Conservation (phyloP, 75 land plant genomes). For the Ceratopteris richardii region DNA sequence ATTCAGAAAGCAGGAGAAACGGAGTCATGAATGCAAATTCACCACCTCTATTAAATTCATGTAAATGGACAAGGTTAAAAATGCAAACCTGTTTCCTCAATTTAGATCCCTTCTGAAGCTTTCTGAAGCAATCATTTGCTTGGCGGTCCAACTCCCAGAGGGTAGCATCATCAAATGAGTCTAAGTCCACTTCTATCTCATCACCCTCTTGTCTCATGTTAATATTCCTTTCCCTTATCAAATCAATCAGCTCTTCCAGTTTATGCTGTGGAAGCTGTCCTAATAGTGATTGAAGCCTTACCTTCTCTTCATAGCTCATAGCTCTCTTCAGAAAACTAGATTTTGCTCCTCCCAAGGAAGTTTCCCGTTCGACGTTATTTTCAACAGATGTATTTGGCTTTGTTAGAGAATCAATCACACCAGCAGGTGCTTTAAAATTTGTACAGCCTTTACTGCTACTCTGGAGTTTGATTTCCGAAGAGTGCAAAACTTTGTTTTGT, state of each 20-base stretch:
- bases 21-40: no score
- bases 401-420: not conserved
- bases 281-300: constrained; percentile 35
- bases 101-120: constrained; percentile 22
- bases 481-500: not conserved
- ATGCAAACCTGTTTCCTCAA: not conserved
- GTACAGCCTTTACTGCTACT: not conserved
- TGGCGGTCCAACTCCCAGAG: constrained; percentile 84
- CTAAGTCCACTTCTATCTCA: constrained; percentile 84
- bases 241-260: constrained; percentile 49
- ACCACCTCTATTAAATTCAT: no score
- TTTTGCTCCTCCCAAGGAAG: constrained; percentile 17
- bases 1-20: no score
- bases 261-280: constrained; percentile 61
- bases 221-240: constrained; percentile 58
- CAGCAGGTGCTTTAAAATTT: not conserved
- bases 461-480: not conserved
- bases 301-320: constrained; percentile 72
- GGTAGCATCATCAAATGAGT: constrained; percentile 62
- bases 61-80: no score
- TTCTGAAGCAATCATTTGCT: constrained; percentile 53
- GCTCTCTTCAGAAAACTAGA: constrained; percentile 27
- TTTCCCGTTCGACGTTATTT: not conserved
- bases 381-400: not conserved
- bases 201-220: constrained; percentile 50